Conservation (phyloP, 805 yeast species). For the Saccharomyces mikatae region DNA sequence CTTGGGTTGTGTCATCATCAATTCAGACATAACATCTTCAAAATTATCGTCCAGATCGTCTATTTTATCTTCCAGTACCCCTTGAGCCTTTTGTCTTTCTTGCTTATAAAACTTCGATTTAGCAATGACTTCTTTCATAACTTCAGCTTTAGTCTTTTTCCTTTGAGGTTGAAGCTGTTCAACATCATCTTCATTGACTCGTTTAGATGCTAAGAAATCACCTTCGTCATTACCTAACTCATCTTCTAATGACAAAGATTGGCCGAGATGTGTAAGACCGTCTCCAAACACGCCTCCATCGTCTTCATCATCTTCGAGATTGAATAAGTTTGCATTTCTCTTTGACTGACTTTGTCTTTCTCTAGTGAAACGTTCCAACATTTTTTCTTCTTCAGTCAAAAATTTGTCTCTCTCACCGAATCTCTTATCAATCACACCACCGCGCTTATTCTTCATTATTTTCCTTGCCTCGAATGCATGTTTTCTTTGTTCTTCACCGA, state of each 20-base stretch:
- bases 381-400: conserved; percentile 81
- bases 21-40: conserved; percentile 57
- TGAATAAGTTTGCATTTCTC: conserved; percentile 53
- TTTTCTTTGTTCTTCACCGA: conserved; percentile 57
- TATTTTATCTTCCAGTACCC: conserved; percentile 50
- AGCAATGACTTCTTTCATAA: conserved; percentile 78
- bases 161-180: conserved; percentile 40
- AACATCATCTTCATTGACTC: conserved; percentile 33
- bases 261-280: conserved; percentile 71
- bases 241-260: conserved; percentile 52
- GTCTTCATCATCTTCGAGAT: conserved; percentile 63
- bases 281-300: conserved; percentile 37
- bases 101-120: conserved; percentile 72
- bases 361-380: conserved; percentile 88
- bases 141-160: conserved; percentile 74
- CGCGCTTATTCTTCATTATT: conserved; percentile 59
- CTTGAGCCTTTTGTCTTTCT: conserved; percentile 62
- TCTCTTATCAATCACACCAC: conserved; percentile 76
- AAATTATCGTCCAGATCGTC: conserved; percentile 66
- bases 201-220: conserved; percentile 17
- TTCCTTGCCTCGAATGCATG: conserved; percentile 58
- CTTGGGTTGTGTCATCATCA: conserved; percentile 20
- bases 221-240: conserved; percentile 40
- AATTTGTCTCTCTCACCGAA: conserved; percentile 78
- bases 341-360: conserved; percentile 63